Evolutionary conservation across 306 rosid genomes (phyloP), one percentile per base, ranked within the genome.

Genomic region (Cicer chorassanicum): DNA sequence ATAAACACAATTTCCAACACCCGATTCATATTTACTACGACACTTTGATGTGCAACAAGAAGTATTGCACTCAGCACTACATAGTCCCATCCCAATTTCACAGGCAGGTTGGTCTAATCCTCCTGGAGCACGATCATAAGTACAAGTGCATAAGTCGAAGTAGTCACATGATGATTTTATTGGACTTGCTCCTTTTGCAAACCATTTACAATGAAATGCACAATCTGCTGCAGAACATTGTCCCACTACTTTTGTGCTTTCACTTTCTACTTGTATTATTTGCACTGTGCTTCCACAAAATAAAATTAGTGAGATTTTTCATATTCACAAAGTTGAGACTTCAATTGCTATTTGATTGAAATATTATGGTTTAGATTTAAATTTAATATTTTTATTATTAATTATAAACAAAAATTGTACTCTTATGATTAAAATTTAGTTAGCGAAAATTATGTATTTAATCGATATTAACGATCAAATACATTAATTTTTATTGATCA

Each of bases 11-110:
- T 55, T 55, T 8, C 61, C 61, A 55, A 55, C 61, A 55, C 61
- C 38, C 0, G 6, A 1, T 9, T 19, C 1, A 55, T 55, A 55
- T 18, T 55, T 55, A 2, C 38, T 9, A 19, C 7, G 21, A 55
- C 66, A 60, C 9, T 12, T 34, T 60, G 66, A 6, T 6, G 12
- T 34, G 6, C 66, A 60, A 60, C 66, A 60, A 60, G 66, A 60
- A 2, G 34, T 42, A 13, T 13, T 4, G 34, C 66, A 60, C 12
- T 34, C 5, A 34, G 0, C 9, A 60, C 1, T 36, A 5, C 65
- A 60, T 0, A 60, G 42, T 10, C 65, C 65, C 8, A 60, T 11
- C 8, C 65, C 65, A 34, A 60, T 36, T 12, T 60, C 42, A 7
- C 65, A 60, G 0, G 43, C 8, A 60, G 44, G 43, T 60, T 29